Conservation (phyloP, 345 rosid genomes). For the Lagerstroemia speciosa region DNA sequence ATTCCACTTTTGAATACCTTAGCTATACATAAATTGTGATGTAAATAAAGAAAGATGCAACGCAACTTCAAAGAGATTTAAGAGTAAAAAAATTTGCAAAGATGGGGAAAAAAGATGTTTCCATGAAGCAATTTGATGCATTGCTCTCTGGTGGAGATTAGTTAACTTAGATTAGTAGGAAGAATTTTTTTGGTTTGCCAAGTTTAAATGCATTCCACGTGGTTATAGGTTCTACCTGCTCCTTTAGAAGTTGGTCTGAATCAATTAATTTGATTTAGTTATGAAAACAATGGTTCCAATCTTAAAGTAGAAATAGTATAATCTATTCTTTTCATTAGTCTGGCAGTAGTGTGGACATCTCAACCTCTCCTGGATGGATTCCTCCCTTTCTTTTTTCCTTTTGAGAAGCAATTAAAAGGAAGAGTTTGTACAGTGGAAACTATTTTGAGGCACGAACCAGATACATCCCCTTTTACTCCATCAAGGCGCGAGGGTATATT, state of each 20-base stretch:
- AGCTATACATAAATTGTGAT: background rate
- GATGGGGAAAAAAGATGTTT: background rate
- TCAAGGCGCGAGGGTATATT: background rate
- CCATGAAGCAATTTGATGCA: background rate
- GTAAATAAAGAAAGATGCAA: background rate
- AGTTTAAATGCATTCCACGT: background rate
- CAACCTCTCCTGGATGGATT: background rate
- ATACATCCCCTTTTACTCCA: background rate
- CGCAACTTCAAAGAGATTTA: background rate
- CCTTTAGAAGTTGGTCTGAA: background rate
- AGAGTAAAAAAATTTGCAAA: background rate
- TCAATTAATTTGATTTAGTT: background rate
- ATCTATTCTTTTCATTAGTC: background rate
- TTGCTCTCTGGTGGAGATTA: background rate
- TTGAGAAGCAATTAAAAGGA: background rate
- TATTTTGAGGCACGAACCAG: background rate
- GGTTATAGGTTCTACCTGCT: background rate
- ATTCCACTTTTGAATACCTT: background rate
- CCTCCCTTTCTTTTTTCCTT: background rate
- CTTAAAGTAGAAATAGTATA: background rate
- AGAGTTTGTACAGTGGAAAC: background rate
- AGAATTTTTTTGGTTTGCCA: background rate
- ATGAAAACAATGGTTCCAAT: background rate
- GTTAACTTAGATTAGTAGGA: background rate
- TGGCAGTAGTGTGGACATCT: background rate